Evolutionary conservation across 768 basidiomycete genomes (phyloP), one percentile per base, ranked within the genome.

Genomic region (Rhizopogon rudus): DNA sequence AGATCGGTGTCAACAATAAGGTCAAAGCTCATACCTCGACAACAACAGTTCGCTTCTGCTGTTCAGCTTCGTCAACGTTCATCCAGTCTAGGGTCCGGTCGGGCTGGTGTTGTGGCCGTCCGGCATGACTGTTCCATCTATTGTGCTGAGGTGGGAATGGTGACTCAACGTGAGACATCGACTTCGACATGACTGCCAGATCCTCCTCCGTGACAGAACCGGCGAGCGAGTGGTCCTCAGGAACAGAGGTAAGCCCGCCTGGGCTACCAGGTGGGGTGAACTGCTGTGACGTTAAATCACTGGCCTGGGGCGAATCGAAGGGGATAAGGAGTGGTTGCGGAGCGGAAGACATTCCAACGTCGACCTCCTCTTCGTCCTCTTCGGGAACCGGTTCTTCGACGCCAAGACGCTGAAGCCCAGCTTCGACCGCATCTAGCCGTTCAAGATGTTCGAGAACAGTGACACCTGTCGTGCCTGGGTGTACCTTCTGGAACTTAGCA

Each of bases 381-480:
- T 71, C 74, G 25, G 78, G 79, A 31, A 74, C 68, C 4, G 72
- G 78, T 33, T 82, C 78, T 44, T 83, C 82, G 31, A 78, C 76
- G 10, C 83, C 85, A n/a, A 91, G 78, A 45, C 88, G 76, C 64
- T 89, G 85, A 57, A 91, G 67, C 59, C 88, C 83, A 7, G 88
- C 87, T 60, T 92, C 89, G 16, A 89, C 88, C 14, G 82, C 86
- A 65, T 94, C 92, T 44, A 94, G 71, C 44, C 88, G 83, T 65
- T 94, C 92, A 60, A 94, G 77, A 60, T 93, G 91, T 63, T 91
- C 88, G 39, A 94, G 77, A 46, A 93, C 86, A 9, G 84, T 87
- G 25, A 93, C 91, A 10, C 92, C 92, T 0, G 90, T 93, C 29
- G 90, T 91, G 39, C 88, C 89, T 44, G 90, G 90, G 64, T 91